Conservation (phyloP, 2,329 filamentous ascomycete species). For the Coleophoma cylindrospora region DNA sequence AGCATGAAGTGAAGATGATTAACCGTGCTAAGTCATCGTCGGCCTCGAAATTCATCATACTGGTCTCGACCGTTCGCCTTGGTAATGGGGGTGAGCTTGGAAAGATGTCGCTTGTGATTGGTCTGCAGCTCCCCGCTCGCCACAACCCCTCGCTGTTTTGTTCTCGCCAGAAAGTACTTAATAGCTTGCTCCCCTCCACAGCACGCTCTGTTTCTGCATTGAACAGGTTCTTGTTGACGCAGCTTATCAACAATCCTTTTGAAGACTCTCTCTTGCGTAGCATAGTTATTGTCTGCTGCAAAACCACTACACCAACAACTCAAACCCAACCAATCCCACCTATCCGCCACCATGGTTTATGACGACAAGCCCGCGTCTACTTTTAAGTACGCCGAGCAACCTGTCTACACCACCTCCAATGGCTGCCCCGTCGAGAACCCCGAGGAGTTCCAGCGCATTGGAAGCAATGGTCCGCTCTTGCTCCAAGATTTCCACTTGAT, state of each 20-base stretch:
- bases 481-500: conserved; percentile 64
- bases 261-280: not conserved
- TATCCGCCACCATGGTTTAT: conserved; percentile 33
- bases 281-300: not conserved
- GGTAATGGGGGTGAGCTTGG: not conserved
- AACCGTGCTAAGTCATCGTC: too few species aligned
- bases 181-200: not conserved
- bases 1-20: too few species aligned
- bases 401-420: conserved; percentile 55
- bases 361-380: conserved; percentile 38
- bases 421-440: conserved; percentile 52
- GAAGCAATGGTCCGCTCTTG: conserved; percentile 51
- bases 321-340: not conserved
- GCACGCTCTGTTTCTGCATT: not conserved
- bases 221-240: not conserved
- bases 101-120: not conserved
- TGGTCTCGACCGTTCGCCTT: too few species aligned
- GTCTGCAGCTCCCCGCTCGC: not conserved
- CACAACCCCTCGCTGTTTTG: not conserved
- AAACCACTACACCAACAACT: not conserved
- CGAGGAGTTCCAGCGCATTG: conserved; percentile 46
- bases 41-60: too few species aligned
- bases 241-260: not conserved
- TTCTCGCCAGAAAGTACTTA: not conserved
- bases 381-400: conserved; percentile 51